Evolutionary conservation across 257 asterid genomes (phyloP), one percentile per base, ranked within the genome.

Genomic region (Solanum phureja): DNA sequence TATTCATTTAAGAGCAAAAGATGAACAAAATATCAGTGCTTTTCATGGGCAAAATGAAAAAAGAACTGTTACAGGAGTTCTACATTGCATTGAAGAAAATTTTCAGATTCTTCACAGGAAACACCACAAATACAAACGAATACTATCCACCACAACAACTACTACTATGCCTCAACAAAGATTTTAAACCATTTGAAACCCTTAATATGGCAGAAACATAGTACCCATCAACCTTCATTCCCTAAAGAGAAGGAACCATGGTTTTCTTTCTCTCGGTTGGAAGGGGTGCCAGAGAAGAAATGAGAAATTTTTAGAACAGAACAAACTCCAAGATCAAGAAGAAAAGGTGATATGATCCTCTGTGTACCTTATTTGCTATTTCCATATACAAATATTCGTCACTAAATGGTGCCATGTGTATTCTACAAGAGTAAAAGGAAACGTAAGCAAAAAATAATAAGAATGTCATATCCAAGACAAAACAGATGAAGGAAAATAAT

Each of bases 391-490:
- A 91, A 89, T 92, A 96, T 89, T 97, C 99, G 88, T 97, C 99
- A 69, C 98, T 95, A 93, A 97, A 97, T 81, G 99, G 99, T 14
- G 99, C 99, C 99, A 96, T 94, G 86, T 97, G 98, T 92, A 97
- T 94, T 93, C 99, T 97, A 89, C 94, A 92, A 88, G 86, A 89
- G 88, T 68, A 91, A 89, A 90, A 84, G 87, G 77, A 56, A 77
- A 84, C 2, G 8, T 81, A 81, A 81, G 68, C 40, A 46, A 46
- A 46, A 81, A 81, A 49, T 44, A 18, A 31, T 29, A 46, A 44
- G 52, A 37, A 79, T 84, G 58, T 33, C 84, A 64, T 37, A 86
- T 16, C 35, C 46, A 42, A 85, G 60, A 66, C 23, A 12, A 81
- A 5, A 18, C 42, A 49, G 21, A 46, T 29, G 40, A 46, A 81